Base-by-base conservation (phyloP, 768 basidiomycete genomes). In the Cantharellus cinnabarinus region DNA sequence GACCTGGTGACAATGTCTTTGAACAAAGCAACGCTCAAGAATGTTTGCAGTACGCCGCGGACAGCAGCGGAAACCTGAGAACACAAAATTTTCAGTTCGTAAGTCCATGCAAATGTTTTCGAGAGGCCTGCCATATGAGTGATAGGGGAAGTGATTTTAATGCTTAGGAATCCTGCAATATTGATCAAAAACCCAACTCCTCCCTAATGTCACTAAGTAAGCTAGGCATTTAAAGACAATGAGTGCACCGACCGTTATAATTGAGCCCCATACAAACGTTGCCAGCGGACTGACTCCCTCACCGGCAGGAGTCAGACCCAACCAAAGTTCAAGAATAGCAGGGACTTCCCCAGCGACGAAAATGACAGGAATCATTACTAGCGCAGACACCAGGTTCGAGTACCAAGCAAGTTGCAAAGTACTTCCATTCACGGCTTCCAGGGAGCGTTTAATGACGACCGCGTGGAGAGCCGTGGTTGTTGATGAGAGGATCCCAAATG, bases 131-230 rank as follows among this genome's bases (percentile, higher is more conserved):
- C 74, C 93, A 97, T 98, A 70, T 98, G 93, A 2, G 93, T 93
- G 68, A 97, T 90, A 10, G 93, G 93, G 1, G 90, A 94, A 4
- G 93, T 98, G 62, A 97, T 86, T 70, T 98, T 93, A 75, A 98
- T 95, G 35, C 88, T 91, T 39, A 98, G 76, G 62, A 93, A 73
- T 62, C 87, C 89, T 5, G 93, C 91, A 58, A 98, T 79, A 71
- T 85, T 89, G 80, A 98, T 95, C 65, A 93, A 71, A 77, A 95
- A 98, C 5, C 93, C 93, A 57, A 95, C 72, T 15, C 77, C 72
- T 40, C 91, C 91, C 87, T 90, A 59, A 4, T 34, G 20, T 39
- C 42, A 60, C 10, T 34, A 15, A 4, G 42, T 10, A n/a, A n/a
- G 5, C 3, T 48, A 10, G 42, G n/a, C n/a, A 57, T 48, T n/a